A percentile compares a stretch with the other conserved stretches of the same genome.
phyloP scores from a whole-genome alignment of 306 rosid genomes.

The Geum urbanum region DNA sequence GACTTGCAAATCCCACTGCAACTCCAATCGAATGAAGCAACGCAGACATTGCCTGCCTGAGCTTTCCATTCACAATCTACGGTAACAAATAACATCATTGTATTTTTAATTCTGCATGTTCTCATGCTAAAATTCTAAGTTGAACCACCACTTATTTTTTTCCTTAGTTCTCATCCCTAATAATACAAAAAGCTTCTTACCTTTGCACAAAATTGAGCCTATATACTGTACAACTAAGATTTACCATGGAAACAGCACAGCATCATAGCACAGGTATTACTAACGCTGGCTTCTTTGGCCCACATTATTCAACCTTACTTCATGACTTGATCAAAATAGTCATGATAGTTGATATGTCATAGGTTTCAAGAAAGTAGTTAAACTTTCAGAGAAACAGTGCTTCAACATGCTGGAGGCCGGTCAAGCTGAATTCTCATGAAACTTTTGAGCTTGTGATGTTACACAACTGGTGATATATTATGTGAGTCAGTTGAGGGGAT shows the following conservation, averaged over 20 bases:
- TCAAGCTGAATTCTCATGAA: not conserved
- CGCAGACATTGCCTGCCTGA: slow-evolving; percentile 56
- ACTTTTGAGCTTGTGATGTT: not conserved
- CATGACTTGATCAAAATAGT: not conserved
- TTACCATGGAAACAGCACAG: not conserved
- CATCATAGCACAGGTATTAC: not conserved
- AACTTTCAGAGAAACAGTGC: not conserved
- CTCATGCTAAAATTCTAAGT: not conserved
- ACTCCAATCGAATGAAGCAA: slow-evolving; percentile 59
- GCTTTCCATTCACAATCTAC: slow-evolving; percentile 67
- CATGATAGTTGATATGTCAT: not conserved
- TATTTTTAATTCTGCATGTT: not conserved
- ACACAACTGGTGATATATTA: not conserved
- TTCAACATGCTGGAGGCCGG: not conserved
- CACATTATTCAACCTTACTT: not conserved
- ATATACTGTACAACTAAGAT: not conserved
- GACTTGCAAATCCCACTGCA: slow-evolving; percentile 66
- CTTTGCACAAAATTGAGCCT: not conserved
- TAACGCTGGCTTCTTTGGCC: not conserved
- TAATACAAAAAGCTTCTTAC: not conserved
- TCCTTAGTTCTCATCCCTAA: not conserved
- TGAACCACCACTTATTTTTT: not conserved
- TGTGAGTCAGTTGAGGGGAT: not conserved
- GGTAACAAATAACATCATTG: slow-evolving; percentile 16
- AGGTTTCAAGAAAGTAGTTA: not conserved